Evolutionary conservation across 2,329 filamentous ascomycete species (phyloP).

Genomic region (Neurospora crassa): DNA sequence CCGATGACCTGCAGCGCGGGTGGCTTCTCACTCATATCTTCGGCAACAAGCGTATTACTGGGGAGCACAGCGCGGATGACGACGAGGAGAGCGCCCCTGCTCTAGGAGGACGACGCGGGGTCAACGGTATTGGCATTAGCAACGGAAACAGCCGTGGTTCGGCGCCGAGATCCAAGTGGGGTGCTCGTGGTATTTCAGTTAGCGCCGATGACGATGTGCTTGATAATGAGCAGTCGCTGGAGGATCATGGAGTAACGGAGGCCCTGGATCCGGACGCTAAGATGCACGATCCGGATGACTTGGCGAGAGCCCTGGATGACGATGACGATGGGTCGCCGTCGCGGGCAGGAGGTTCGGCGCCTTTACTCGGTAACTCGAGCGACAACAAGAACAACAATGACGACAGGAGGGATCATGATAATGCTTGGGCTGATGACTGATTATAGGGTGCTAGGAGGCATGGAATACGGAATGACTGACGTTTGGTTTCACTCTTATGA

Average conservation of each 20-base stretch:
- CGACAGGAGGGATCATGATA: background rate
- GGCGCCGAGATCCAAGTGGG: conserved; percentile 46
- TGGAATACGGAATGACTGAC: conserved; percentile 1
- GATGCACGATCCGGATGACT: conserved; percentile 58
- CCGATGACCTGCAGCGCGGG: conserved; percentile 75
- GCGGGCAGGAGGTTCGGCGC: background rate
- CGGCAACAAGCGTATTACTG: conserved; percentile 37
- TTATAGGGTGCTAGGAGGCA: conserved; percentile 27
- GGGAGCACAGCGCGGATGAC: conserved; percentile 36
- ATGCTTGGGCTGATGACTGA: background rate
- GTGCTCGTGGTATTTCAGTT: conserved; percentile 54
- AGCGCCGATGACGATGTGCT: conserved; percentile 54
- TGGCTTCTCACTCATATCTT: conserved; percentile 77
- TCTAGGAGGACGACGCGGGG: conserved; percentile 25
- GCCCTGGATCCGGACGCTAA: conserved; percentile 50
- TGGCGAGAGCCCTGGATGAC: conserved; percentile 49
- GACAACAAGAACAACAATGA: background rate
- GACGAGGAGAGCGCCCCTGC: conserved; percentile 52
- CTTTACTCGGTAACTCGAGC: background rate
- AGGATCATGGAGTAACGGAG: conserved; percentile 31
- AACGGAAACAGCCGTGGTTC: conserved; percentile 21
- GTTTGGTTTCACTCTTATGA: background rate
- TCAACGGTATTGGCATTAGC: conserved; percentile 9
- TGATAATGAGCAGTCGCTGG: conserved; percentile 31
- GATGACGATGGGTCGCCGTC: conserved; percentile 36